A percentile compares a stretch with the other conserved stretches of the same genome.
Conservation (phyloP, 345 rosid genomes). For the Adansonia digitata region DNA sequence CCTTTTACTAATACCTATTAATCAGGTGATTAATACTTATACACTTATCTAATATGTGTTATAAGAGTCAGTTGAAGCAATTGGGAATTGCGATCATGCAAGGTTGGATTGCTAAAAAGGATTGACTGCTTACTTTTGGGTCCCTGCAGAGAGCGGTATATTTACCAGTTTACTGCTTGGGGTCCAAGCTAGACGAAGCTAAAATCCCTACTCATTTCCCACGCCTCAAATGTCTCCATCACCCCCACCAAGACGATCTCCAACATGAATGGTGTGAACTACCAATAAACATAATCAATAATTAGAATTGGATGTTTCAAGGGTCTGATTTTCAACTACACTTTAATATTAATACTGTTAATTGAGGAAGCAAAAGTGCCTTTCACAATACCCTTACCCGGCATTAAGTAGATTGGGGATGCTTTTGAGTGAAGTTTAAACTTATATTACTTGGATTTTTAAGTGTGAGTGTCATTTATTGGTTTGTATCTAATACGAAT, state of each 20-base stretch:
- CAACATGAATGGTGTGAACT: not conserved
- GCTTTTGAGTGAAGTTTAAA: constrained; percentile 19
- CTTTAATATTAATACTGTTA: not conserved
- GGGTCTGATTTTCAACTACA: not conserved
- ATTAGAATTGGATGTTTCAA: not conserved
- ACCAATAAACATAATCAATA: not conserved
- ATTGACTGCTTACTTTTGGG: not conserved
- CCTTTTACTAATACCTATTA: too few species aligned
- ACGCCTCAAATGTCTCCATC: constrained; percentile 5
- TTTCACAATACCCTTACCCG: not conserved
- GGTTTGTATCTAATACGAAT: too few species aligned
- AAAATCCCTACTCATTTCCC: constrained; percentile 8
- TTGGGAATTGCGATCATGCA: not conserved
- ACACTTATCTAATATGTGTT: too few species aligned
- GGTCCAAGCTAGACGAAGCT: not conserved
- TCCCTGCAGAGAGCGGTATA: not conserved
- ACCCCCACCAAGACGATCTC: not conserved
- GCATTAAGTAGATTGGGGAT: not conserved
- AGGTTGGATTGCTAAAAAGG: not conserved
- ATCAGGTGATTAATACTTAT: too few species aligned
- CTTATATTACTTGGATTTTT: too few species aligned
- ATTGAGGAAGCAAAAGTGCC: not conserved
- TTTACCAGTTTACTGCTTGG: not conserved
- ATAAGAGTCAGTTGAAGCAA: too few species aligned
- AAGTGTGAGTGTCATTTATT: too few species aligned